A percentile compares a stretch with the other conserved stretches of the same genome.
phyloP scores from a whole-genome alignment of 768 basidiomycete species.

The Termitomyces sp. region DNA sequence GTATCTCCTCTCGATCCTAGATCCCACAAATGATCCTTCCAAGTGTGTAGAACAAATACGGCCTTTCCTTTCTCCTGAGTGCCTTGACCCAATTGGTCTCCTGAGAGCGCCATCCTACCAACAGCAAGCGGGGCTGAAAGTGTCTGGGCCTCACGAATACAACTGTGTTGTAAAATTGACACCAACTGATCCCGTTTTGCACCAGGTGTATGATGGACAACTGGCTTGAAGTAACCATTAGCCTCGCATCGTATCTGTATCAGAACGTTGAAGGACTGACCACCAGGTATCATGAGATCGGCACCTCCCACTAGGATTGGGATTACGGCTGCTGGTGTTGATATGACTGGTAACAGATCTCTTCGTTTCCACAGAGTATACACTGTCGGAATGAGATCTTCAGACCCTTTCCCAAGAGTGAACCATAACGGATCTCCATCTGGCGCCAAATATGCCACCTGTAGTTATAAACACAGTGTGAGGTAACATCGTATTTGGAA shows the following conservation, averaged over 20 bases:
- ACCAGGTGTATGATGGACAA: conserved; percentile 45
- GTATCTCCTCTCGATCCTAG: conserved; percentile 60
- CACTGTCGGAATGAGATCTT: conserved; percentile 71
- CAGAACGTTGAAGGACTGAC: conserved; percentile 31
- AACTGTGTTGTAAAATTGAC: conserved; percentile 47
- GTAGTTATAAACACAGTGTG: background rate
- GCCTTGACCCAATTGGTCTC: conserved; percentile 36
- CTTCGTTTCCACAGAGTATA: conserved; percentile 78
- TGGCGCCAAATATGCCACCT: conserved; percentile 61
- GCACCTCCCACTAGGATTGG: conserved; percentile 72
- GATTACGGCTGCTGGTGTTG: conserved; percentile 66
- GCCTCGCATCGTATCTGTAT: background rate
- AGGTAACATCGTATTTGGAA: background rate
- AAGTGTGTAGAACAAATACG: conserved; percentile 64
- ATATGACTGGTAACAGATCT: conserved; percentile 61
- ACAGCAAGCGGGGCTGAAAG: conserved; percentile 66
- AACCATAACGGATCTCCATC: conserved; percentile 80
- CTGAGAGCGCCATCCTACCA: conserved; percentile 60
- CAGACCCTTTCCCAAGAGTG: conserved; percentile 57
- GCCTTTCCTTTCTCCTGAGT: conserved; percentile 68
- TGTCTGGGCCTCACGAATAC: conserved; percentile 23
- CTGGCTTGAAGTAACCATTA: conserved; percentile 35
- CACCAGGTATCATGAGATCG: conserved; percentile 86
- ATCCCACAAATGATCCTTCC: conserved; percentile 73
- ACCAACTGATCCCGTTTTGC: conserved; percentile 50